phyloP scores from a whole-genome alignment of 2,329 filamentous ascomycete species.

The Biscogniauxia mediterranea region DNA sequence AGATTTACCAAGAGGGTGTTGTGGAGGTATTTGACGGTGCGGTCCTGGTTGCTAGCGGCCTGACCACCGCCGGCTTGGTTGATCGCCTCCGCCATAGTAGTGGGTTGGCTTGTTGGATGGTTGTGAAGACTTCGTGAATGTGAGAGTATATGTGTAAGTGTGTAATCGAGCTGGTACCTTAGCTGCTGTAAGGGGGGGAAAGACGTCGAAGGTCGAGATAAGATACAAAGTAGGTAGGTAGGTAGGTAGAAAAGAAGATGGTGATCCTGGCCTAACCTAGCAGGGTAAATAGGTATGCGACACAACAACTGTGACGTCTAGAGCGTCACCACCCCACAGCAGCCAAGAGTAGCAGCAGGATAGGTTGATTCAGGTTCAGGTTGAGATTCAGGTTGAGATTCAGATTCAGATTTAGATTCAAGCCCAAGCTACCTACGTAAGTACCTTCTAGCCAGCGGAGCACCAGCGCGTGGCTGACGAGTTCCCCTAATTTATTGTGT shows the following conservation, averaged over 20 bases:
- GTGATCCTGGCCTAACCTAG: background rate
- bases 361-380: background rate
- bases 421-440: background rate
- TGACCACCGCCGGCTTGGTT: constrained; percentile 49
- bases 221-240: background rate
- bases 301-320: background rate
- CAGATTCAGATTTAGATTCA: background rate
- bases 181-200: background rate
- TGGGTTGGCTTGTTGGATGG: background rate
- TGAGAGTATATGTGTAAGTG: no score
- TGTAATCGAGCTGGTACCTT: background rate
- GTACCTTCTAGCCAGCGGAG: no score
- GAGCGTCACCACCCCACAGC: background rate
- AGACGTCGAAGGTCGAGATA: background rate
- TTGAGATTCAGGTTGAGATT: background rate
- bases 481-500: background rate
- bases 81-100: constrained; percentile 28
- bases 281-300: background rate
- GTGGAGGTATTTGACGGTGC: constrained; percentile 42
- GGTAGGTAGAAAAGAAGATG: constrained; percentile 2
- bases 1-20: constrained; percentile 42
- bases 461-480: background rate
- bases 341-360: background rate
- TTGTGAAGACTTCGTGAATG: no score
- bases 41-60: constrained; percentile 37